Evolutionary conservation across 495 filamentous ascomycete genomes (phyloP).

Genomic region (Trichocladium antarcticum): DNA sequence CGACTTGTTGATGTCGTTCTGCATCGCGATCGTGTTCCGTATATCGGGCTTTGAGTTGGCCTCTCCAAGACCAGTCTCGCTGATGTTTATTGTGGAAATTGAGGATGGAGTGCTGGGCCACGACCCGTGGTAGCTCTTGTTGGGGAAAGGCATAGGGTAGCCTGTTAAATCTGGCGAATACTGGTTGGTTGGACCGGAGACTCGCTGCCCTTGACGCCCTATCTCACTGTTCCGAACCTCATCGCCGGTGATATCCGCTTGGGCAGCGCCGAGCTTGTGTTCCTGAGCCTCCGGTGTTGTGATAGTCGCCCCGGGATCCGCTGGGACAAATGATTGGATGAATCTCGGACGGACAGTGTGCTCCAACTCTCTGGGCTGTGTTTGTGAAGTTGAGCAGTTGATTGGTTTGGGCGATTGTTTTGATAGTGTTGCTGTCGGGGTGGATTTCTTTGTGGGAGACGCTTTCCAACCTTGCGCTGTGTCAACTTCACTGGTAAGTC

Average conservation of each 20-base stretch:
- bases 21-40: slow-evolving; percentile 12
- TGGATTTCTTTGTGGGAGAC: no score
- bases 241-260: background rate
- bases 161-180: background rate
- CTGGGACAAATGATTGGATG: background rate
- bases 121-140: slow-evolving; percentile 9
- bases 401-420: no score
- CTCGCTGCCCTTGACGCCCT: background rate
- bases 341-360: background rate
- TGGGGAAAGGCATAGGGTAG: slow-evolving; percentile 3
- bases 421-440: no score
- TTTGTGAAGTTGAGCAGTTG: background rate
- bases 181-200: background rate
- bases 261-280: background rate
- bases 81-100: slow-evolving; percentile 3
- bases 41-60: slow-evolving; percentile 1
- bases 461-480: no score
- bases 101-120: background rate
- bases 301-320: background rate
- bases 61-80: slow-evolving; percentile 4
- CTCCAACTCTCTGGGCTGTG: background rate
- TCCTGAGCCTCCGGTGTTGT: background rate
- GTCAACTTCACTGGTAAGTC: no score
- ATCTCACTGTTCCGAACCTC: background rate
- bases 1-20: background rate